Base-by-base conservation (phyloP, 2,329 filamentous ascomycete genomes). In the Microcyclospora pomicola region DNA sequence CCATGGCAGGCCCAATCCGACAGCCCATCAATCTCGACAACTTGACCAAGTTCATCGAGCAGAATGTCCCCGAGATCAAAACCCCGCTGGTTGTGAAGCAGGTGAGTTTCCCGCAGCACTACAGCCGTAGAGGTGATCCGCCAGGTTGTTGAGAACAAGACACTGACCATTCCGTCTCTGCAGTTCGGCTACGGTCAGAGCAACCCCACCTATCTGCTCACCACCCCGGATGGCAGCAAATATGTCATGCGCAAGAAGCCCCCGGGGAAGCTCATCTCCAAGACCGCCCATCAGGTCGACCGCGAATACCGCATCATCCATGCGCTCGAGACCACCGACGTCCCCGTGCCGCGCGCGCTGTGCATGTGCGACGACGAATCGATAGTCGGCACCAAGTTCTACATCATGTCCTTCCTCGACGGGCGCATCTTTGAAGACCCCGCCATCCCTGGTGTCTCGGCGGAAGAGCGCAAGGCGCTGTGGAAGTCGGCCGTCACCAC, bases 171-270 rank as follows among this genome's bases (percentile, higher is more conserved):
- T 7, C 4, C 4, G 11, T 10, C 15, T 11, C 12, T 36, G 28
- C 54, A 96, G 83, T 98, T 96, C 59, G 85, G 87, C 52, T 96
- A 92, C 59, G 91, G 91, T 42, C 91, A 96, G 65, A 94, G 85
- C 41, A 98, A 96, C 59, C 91, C 91, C 33, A 98, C 91, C 2
- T 98, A 96, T 65, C 84, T 88, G 54, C 71, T 96, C 54, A 93
- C 78, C 12, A 77, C 77, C 37, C 69, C 75, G 47, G 69, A 77
- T 56, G 75, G 77, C 36, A 61, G 67, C 49, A 77, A 78, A 56
- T 94, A 80, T 64, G 91, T 98, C 27, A 73, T 96, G 67, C 84
- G 91, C 59, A 96, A 98, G 73, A 96, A 96, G 66, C 91, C 91
- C 1, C 88, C 91, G n/a, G 91, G 91, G 46, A 77, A 80, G 64